These are phyloP conservation scores for Akanthomyces muscarius DNA, from an alignment of 2,329 filamentous ascomycete genomes.

Conservation along the genomic window DNA sequence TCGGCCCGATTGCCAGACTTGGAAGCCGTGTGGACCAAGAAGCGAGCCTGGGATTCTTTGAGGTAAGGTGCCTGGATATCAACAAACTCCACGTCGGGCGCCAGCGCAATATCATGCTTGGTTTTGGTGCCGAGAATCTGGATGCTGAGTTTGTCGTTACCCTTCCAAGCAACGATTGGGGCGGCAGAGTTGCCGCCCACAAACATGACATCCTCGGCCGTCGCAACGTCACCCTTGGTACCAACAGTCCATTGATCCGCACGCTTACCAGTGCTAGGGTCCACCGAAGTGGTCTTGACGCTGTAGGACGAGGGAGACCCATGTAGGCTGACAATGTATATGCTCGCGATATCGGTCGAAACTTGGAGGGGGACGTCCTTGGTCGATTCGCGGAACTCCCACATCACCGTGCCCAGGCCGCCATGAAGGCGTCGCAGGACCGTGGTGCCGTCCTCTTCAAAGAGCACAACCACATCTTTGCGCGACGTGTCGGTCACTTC, in stretches of 20 bases:
- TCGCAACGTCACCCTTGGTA: conserved; percentile 69
- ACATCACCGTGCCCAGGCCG: conserved; percentile 66
- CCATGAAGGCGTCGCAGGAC: conserved; percentile 70
- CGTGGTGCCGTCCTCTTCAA: conserved; percentile 53
- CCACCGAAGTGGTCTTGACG: conserved; percentile 70
- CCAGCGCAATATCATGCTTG: conserved; percentile 51
- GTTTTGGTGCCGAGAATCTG: conserved; percentile 64
- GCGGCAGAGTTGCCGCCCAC: conserved; percentile 73
- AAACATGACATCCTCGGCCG: conserved; percentile 62
- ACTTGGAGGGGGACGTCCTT: conserved; percentile 71
- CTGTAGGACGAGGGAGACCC: conserved; percentile 65
- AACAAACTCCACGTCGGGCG: conserved; percentile 45
- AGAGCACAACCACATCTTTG: conserved; percentile 71
- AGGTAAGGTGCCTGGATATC: conserved; percentile 72
- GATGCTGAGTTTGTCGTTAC: conserved; percentile 63
- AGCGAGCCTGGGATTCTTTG: conserved; percentile 70
- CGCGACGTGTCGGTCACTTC: conserved; percentile 60
- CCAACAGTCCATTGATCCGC: conserved; percentile 67
- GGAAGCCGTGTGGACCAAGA: conserved; percentile 78
- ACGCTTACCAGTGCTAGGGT: conserved; percentile 68
- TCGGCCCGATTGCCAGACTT: conserved; percentile 71
- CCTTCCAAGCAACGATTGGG: conserved; percentile 72
- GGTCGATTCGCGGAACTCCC: conserved; percentile 69
- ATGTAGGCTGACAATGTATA: conserved; percentile 77
- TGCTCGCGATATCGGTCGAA: conserved; percentile 63